Evolutionary conservation across 2,329 filamentous ascomycete species (phyloP).

Genomic region (Podosphaera aphanis): DNA sequence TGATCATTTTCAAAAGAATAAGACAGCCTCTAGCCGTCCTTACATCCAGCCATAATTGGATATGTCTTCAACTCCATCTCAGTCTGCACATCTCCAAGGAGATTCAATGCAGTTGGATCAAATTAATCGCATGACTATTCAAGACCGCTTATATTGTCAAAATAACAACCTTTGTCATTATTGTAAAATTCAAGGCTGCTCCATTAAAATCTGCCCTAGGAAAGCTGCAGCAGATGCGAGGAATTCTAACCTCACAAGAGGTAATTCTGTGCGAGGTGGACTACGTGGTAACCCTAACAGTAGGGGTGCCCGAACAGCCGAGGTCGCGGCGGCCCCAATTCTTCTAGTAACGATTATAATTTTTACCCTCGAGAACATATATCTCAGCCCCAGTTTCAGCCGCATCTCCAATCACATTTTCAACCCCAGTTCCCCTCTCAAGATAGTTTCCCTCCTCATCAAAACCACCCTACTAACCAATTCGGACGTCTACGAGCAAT

Average conservation of each 20-base stretch:
- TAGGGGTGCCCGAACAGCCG: too few relatives aligned
- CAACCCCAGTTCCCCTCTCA: not conserved
- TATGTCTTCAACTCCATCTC: not conserved
- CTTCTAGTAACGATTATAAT: conserved; percentile 16
- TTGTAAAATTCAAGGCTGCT: not conserved
- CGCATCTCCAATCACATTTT: not conserved
- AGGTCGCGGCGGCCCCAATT: too few relatives aligned
- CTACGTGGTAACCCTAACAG: too few relatives aligned
- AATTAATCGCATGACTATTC: not conserved
- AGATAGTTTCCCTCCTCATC: not conserved
- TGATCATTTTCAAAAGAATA: not conserved
- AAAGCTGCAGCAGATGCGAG: not conserved
- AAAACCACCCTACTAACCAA: not conserved
- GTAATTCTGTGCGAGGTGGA: not conserved
- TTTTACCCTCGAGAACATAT: conserved; percentile 26
- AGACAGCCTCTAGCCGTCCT: not conserved
- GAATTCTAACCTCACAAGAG: not conserved
- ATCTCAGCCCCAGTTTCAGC: conserved; percentile 17
- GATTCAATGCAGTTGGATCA: not conserved
- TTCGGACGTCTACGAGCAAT: not conserved
- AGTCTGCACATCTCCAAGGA: not conserved
- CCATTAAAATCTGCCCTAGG: not conserved
- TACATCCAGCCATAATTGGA: not conserved
- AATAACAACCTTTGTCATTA: not conserved
- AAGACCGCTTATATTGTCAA: not conserved